Base-by-base conservation (phyloP, 768 basidiomycete species). In the Podaxis rugospora region DNA sequence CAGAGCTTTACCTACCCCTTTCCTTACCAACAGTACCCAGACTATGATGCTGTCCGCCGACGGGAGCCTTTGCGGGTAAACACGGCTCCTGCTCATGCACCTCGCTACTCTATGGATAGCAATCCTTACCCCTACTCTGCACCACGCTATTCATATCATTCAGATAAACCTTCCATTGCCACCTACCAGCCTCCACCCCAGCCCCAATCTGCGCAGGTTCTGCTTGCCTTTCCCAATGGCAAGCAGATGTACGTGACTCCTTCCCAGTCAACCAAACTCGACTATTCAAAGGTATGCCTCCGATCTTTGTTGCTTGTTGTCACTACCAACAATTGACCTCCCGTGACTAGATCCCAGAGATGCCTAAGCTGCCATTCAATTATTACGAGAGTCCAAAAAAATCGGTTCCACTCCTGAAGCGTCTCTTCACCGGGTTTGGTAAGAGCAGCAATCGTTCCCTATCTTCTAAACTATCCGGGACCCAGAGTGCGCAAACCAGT, bases 351-450 rank as follows among this genome's bases (percentile, higher is more conserved):
- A 35, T 54, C 23, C 46, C 59, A 40, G 44, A 60, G 56, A 39
- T 60, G 27, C 63, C 58, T 2, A 63, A 67, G 59, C 18, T 65
- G 23, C 64, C 64, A 14, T 61, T 54, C 55, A 47, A 54, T 13
- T 65, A 65, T 32, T 58, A 61, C 23, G 59, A 58, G 13, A 59
- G 64, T 5, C 56, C 64, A 14, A 67, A 58, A 44, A 66, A 66
- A 40, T 50, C 47, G 50, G 36, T 47, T 7, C 55, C 57, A 23
- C 37, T 67, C 28, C 52, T 67, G 54, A 65, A 67, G 40, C 61
- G 66, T 9, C 57, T 67, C 37, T 67, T 67, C 49, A 55, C 57
- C 13, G 63, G 65, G 10, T 57, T 67, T n/a, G 63, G 61, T 18
- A 57, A 57, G 21, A 59, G 37, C 53, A 64, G 60, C 42, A 46